These are phyloP conservation scores for Thelephora ganbajun DNA, from an alignment of 768 basidiomycete species.

Conservation along the genomic window DNA sequence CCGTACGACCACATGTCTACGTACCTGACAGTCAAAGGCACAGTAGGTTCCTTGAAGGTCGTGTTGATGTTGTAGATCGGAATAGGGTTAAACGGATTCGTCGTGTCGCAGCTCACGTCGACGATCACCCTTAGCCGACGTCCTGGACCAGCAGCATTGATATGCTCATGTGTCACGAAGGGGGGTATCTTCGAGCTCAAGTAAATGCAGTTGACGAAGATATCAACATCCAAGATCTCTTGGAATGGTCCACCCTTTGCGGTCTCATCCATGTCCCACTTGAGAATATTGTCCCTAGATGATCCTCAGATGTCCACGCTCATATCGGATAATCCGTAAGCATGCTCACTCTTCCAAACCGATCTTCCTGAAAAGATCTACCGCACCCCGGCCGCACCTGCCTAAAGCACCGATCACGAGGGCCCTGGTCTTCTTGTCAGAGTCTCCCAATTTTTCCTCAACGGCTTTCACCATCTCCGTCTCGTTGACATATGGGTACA, in stretches of 20 bases:
- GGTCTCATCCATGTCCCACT: constrained; percentile 98
- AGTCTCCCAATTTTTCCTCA: constrained; percentile 46
- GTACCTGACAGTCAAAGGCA: constrained; percentile 71
- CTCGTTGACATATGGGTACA: constrained; percentile 81
- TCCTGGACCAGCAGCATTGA: constrained; percentile 51
- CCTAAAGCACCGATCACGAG: constrained; percentile 95
- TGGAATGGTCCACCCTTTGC: constrained; percentile 92
- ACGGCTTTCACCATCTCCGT: constrained; percentile 68
- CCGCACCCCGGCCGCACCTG: constrained; percentile 87
- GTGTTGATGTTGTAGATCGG: constrained; percentile 93
- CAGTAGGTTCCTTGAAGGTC: constrained; percentile 84
- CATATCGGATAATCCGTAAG: background rate
- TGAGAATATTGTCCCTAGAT: constrained; percentile 76
- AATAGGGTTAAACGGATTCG: constrained; percentile 95
- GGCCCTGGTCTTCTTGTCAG: constrained; percentile 64
- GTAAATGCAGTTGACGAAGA: constrained; percentile 99
- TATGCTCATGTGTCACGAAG: constrained; percentile 64
- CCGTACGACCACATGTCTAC: constrained; percentile 16
- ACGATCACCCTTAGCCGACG: constrained; percentile 75
- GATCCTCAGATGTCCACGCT: background rate
- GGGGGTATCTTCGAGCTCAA: constrained; percentile 72
- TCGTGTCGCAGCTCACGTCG: constrained; percentile 98
- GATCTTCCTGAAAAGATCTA: constrained; percentile 90
- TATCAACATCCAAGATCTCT: constrained; percentile 92
- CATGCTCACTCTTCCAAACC: constrained; percentile 82